Evolutionary conservation across 768 basidiomycete species (phyloP).

Genomic region (Russula dissimulans): DNA sequence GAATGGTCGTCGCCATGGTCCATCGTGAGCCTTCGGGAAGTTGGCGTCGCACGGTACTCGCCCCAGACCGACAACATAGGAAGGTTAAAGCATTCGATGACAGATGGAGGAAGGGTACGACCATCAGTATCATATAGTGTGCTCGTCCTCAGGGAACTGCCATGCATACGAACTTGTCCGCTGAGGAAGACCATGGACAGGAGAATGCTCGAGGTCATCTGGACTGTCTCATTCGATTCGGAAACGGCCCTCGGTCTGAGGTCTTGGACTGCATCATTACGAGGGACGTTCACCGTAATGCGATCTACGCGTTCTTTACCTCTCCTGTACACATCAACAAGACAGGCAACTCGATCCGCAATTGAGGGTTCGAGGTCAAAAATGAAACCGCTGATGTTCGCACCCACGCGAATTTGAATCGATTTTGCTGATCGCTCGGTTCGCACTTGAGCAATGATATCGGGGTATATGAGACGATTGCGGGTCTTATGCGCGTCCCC

Average conservation of each 20-base stretch:
- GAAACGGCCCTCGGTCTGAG: slow-evolving; percentile 2
- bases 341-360: slow-evolving; percentile 67
- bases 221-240: slow-evolving; percentile 27
- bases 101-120: slow-evolving; percentile 42
- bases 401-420: slow-evolving; percentile 51
- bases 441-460: slow-evolving; percentile 68
- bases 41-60: slow-evolving; percentile 61
- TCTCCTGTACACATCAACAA: slow-evolving; percentile 75
- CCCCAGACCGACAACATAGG: slow-evolving; percentile 76
- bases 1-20: slow-evolving; percentile 38
- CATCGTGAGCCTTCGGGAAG: slow-evolving; percentile 31
- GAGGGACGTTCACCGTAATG: slow-evolving; percentile 47
- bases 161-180: slow-evolving; percentile 73
- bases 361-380: slow-evolving; percentile 78
- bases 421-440: slow-evolving; percentile 40
- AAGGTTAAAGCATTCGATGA: slow-evolving; percentile 58
- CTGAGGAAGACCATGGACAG: slow-evolving; percentile 70
- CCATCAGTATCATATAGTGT: slow-evolving; percentile 37
- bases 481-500: slow-evolving; percentile 56
- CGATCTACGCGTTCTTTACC: slow-evolving; percentile 72
- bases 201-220: slow-evolving; percentile 52
- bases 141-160: slow-evolving; percentile 28
- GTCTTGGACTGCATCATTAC: slow-evolving; percentile 26
- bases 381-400: slow-evolving; percentile 75
- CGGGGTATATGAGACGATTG: slow-evolving; percentile 70